Conservation (phyloP, 176 grass and related monocot genomes). For the Ampelocalamus luodianensis region DNA sequence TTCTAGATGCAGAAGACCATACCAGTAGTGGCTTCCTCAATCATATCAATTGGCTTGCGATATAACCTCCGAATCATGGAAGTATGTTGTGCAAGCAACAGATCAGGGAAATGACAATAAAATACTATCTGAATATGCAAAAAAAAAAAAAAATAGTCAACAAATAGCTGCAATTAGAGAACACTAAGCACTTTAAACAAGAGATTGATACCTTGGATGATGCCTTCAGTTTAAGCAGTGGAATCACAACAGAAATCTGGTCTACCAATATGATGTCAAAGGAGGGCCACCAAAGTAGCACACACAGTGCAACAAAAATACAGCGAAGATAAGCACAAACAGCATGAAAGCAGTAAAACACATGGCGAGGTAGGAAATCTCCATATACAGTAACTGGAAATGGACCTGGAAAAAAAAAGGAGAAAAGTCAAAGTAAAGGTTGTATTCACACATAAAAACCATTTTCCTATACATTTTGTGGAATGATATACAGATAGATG, state of each 20-base stretch:
- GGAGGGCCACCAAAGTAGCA: constrained; percentile 78
- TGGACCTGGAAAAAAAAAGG: constrained; percentile 50
- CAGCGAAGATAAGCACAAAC: constrained; percentile 90
- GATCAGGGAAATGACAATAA: constrained; percentile 96
- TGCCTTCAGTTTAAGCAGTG: constrained; percentile 70
- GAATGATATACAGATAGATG: not conserved
- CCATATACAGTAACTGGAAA: constrained; percentile 89
- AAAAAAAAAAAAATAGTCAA: constrained; percentile 26
- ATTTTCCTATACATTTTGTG: not conserved
- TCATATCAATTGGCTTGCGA: constrained; percentile 87
- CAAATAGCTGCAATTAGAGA: constrained; percentile 19
- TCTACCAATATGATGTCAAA: constrained; percentile 88
- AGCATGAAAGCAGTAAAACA: constrained; percentile 88
- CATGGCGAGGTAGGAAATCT: constrained; percentile 86
- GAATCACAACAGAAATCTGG: constrained; percentile 91
- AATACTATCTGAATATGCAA: constrained; percentile 67
- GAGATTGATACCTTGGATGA: constrained; percentile 66
- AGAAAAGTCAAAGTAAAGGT: not conserved
- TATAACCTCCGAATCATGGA: constrained; percentile 82
- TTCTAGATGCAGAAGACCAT: constrained; percentile 26
- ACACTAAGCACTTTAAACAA: constrained; percentile 24
- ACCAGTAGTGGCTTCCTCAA: constrained; percentile 94
- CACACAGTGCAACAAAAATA: constrained; percentile 83
- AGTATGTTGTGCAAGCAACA: constrained; percentile 90
- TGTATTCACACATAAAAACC: not conserved